These are phyloP conservation scores for Penicillium sp. DNA, from an alignment of 2,329 filamentous ascomycete species.

Conservation along the genomic window DNA sequence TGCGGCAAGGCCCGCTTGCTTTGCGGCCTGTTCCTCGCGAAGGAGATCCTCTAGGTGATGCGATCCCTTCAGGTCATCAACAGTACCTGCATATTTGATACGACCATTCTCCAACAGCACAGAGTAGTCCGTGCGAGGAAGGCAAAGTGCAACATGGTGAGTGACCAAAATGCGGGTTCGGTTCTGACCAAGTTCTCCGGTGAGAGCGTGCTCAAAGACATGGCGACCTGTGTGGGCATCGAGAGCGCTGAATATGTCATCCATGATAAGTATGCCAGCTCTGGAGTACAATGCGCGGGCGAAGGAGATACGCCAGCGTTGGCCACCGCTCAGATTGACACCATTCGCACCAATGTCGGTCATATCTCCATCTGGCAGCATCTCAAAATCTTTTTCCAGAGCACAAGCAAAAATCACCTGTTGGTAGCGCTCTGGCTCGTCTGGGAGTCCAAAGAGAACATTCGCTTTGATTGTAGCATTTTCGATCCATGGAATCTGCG, in stretches of 20 bases:
- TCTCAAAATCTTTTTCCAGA: constrained; percentile 70
- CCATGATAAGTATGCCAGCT: constrained; percentile 71
- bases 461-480: constrained; percentile 77
- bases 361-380: constrained; percentile 71
- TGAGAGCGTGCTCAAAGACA: constrained; percentile 73
- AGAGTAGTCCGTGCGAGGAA: constrained; percentile 69
- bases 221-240: constrained; percentile 78
- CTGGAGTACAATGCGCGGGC: constrained; percentile 77
- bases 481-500: constrained; percentile 82
- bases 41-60: constrained; percentile 46
- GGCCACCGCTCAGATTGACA: constrained; percentile 78
- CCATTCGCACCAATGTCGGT: constrained; percentile 84
- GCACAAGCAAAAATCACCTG: constrained; percentile 71
- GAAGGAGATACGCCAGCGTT: constrained; percentile 78
- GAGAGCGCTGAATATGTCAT: constrained; percentile 79
- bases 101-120: constrained; percentile 69
- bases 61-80: constrained; percentile 54
- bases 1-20: constrained; percentile 32
- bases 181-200: constrained; percentile 64
- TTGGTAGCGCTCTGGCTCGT: constrained; percentile 65
- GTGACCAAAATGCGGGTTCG: constrained; percentile 77
- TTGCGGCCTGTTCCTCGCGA: constrained; percentile 42
- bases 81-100: constrained; percentile 61
- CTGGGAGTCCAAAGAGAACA: constrained; percentile 72
- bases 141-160: constrained; percentile 71